phyloP scores from a whole-genome alignment of 306 rosid genomes.

The Cicer arietinum region DNA sequence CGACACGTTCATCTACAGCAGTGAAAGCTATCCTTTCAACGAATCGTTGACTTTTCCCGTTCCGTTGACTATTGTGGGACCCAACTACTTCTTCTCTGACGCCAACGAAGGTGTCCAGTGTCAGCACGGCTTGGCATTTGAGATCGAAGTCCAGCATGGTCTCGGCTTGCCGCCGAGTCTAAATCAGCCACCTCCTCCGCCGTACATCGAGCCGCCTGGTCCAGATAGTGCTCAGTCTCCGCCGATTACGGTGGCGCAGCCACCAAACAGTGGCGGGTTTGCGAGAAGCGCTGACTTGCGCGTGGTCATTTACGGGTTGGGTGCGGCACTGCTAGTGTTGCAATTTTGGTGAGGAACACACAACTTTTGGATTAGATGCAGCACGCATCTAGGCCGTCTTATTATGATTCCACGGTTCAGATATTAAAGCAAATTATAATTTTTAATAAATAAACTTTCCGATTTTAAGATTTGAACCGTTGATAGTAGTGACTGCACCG shows the following conservation, averaged over 20 bases:
- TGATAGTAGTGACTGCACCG: no score
- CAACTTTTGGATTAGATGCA: neutral
- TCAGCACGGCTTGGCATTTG: constrained; percentile 72
- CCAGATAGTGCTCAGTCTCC: constrained; percentile 56
- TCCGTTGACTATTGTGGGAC: constrained; percentile 66
- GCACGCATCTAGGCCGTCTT: no score
- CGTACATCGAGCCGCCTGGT: constrained; percentile 66
- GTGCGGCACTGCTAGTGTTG: constrained; percentile 27
- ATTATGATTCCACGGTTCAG: no score
- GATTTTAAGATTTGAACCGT: no score
- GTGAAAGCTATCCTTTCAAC: constrained; percentile 46
- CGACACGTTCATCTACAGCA: constrained; percentile 56
- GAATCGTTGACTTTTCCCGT: constrained; percentile 58
- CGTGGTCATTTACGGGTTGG: constrained; percentile 37
- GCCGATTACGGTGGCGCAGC: constrained; percentile 36
- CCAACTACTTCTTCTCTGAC: constrained; percentile 77
- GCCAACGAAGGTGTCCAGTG: constrained; percentile 68
- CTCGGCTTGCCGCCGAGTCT: constrained; percentile 82
- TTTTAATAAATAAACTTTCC: no score
- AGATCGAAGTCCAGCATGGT: constrained; percentile 68
- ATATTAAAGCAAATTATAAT: no score
- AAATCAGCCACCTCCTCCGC: constrained; percentile 92
- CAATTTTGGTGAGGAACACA: constrained; percentile 9
- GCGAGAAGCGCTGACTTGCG: constrained; percentile 37
- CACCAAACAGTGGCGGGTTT: constrained; percentile 44